Base-by-base conservation (phyloP, 75 land plant genomes). In the Gnetum montanum region DNA sequence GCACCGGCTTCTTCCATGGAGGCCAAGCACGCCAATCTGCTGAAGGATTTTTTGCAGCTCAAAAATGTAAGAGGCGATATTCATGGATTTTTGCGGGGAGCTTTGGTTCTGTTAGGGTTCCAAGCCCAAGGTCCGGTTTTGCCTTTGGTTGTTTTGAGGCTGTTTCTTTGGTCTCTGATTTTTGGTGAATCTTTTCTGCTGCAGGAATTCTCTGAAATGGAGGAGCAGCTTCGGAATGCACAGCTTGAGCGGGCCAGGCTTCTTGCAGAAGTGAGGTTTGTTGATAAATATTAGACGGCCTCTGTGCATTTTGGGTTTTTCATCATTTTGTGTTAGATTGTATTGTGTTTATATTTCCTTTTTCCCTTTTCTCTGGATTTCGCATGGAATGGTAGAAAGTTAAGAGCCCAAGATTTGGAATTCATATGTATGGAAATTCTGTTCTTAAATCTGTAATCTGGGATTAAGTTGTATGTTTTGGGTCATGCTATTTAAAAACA, bases 1-100 rank as follows among this genome's bases (percentile, higher is more conserved):
- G n/a, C n/a, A n/a, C n/a, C n/a, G n/a, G n/a, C n/a, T n/a, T n/a
- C n/a, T n/a, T n/a, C n/a, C 12, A 47, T 47, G 49, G 49, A 47
- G 2, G 49, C 49, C 25, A 47, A 24, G 49, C 49, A 47, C 27
- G 49, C 49, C n/a, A 47, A 15, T 19, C 49, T 47, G 8, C 12
- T 47, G 49, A 26, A 47, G 13, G 49, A 47, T 19, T 47, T 25
- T 47, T 29, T 47, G 11, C 29, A 23, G 22, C 49, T 47, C 4
- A 15, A 47, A 47, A 7, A 47, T 26, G 49, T 47, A 47, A 47
- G 25, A 29, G 15, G 24, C 27, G 11, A 26, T 0, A 24, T 25
- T 15, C 27, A 26, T 47, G 15, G 12, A n/a, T 11, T 6, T 47
- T 47, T 47, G 29, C 27, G 8, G 4, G 24, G 12, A 24, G 6